These are phyloP conservation scores for Fraxinus cuspidata DNA, from an alignment of 257 asterid species.

Conservation along the genomic window DNA sequence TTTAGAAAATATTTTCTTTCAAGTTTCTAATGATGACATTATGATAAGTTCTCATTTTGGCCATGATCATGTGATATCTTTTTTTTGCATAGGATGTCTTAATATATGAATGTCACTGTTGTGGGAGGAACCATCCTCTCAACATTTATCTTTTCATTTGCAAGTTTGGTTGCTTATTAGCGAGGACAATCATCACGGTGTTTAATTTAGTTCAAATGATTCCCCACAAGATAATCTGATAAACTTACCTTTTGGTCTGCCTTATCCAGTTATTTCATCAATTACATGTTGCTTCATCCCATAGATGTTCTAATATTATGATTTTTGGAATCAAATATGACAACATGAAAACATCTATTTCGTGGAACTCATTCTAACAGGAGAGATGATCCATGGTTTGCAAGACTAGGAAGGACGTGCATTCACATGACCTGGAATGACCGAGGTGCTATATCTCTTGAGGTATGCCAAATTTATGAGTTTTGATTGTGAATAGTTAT, in stretches of 20 bases:
- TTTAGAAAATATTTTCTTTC: neutral
- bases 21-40: neutral
- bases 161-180: slow-evolving; percentile 7
- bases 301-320: neutral
- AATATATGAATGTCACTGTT: neutral
- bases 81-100: neutral
- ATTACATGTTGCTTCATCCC: neutral
- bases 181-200: neutral
- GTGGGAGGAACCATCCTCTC: neutral
- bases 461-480: slow-evolving; percentile 43
- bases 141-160: neutral
- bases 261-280: neutral
- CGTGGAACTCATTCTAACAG: slow-evolving; percentile 39
- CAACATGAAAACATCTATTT: slow-evolving; percentile 6
- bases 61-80: neutral
- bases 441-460: slow-evolving; percentile 93
- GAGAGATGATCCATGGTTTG: slow-evolving; percentile 91
- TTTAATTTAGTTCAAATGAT: neutral
- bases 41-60: neutral
- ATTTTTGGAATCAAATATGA: neutral
- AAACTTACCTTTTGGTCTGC: neutral
- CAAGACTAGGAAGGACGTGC: slow-evolving; percentile 77
- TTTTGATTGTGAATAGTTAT: neutral
- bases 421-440: slow-evolving; percentile 95
- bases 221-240: neutral